Evolutionary conservation across 1,284 basidiomycete genomes (phyloP), one percentile per base, ranked within the genome.

Genomic region (Puccinia triticina): DNA sequence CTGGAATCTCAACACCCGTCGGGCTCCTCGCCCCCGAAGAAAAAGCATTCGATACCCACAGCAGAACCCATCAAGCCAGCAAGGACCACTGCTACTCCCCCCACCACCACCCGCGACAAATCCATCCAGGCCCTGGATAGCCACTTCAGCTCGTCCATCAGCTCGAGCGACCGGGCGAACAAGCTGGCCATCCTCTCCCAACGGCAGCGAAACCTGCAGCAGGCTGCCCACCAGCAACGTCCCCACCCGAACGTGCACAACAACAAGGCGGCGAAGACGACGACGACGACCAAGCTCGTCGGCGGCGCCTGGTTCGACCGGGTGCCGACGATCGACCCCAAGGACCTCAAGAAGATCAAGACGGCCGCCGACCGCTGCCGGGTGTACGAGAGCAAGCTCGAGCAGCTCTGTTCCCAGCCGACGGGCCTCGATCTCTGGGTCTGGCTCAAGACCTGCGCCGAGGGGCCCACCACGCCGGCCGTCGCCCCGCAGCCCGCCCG

Each of bases 391-490:
- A 32, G n/a, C 1, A 80, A 59, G 50, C n/a, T 80, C n/a, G 48
- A 72, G 66, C 34, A 80, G 34, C 23, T 80, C 26, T 57, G 34
- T n/a, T 73, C 66, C 23, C 48, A 43, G 40, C 78, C 48, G 8
- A 59, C 34, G 21, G 78, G 78, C 21, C 29, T 80, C 8, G 78
- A 80, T 80, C 55, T 80, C 16, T 80, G 78, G 78, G 26, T 80
- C 53, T 80, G 66, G 66, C 67, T 71, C 55, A 80, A 80, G 40
- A 80, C 66, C 46, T 37, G 43, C 40, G 71, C 48, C 12, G 71
- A 73, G 23, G 32, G 48, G 23, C 48, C 7, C 29, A 55, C 5
- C 71, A 55, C 26, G 1, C 29, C 23, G 10, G n/a, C 71, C 71
- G 5, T n/a, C 37, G 12, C n/a, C 18, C 40, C n/a, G 23, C 14